These are phyloP conservation scores for Ceratorhiza oryzae-sativae DNA, from an alignment of 1,284 basidiomycete genomes.

Conservation along the genomic window DNA sequence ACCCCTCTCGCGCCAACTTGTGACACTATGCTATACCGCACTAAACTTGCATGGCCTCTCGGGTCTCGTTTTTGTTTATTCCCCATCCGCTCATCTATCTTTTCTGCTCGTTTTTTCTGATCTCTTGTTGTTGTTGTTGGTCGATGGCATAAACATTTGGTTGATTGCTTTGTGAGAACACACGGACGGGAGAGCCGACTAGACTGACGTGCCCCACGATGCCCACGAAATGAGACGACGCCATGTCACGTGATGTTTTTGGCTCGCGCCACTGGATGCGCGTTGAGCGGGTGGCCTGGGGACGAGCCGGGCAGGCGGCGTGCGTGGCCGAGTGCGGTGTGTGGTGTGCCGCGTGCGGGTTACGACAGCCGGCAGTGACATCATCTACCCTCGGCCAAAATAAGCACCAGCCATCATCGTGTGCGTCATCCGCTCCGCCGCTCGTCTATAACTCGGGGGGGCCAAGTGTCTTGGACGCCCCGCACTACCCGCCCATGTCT, in stretches of 20 bases:
- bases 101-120: too few relatives aligned
- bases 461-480: neutral
- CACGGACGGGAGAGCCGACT: neutral
- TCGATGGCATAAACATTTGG: neutral
- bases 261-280: neutral
- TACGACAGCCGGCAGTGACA: neutral
- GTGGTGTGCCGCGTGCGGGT: neutral
- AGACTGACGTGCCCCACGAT: too few relatives aligned
- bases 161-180: conserved; percentile 15
- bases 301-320: neutral
- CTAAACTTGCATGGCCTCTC: neutral
- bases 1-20: neutral
- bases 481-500: conserved; percentile 6
- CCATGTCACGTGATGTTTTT: conserved; percentile 5
- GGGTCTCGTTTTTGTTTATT: neutral
- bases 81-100: neutral
- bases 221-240: neutral
- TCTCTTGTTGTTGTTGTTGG: conserved; percentile 13
- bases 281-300: neutral
- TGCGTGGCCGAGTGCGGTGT: neutral
- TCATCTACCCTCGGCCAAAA: neutral
- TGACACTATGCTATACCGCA: conserved; percentile 14
- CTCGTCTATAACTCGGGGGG: neutral
- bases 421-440: conserved; percentile 7
- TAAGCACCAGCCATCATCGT: conserved; percentile 7